phyloP scores from a whole-genome alignment of 129 eudicot species.

The Kitagawia praeruptora region DNA sequence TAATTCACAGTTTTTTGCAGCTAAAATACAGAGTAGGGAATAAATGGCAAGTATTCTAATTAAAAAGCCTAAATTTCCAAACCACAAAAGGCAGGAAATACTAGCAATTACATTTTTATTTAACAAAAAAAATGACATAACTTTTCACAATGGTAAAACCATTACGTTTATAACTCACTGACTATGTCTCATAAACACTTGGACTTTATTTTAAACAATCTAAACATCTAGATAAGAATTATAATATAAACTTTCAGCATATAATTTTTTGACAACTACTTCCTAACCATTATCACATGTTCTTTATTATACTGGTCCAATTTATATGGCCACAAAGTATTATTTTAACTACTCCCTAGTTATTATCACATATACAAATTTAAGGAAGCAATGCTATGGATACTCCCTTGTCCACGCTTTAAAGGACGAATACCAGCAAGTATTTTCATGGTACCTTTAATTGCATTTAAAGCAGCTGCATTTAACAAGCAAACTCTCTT shows the following conservation, averaged over 20 bases:
- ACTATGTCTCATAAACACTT: too few species aligned
- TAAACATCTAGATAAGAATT: too few species aligned
- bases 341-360: not conserved
- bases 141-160: not conserved
- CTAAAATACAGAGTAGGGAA: not conserved
- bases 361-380: not conserved
- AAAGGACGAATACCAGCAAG: constrained; percentile 35
- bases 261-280: not conserved
- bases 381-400: constrained; percentile 44
- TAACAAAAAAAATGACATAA: too few species aligned
- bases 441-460: constrained; percentile 54
- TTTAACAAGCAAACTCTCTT: constrained; percentile 85
- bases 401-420: constrained; percentile 55
- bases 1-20: not conserved
- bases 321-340: not conserved
- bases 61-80: not conserved
- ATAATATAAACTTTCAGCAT: not conserved
- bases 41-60: too few species aligned
- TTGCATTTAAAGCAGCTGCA: constrained; percentile 82
- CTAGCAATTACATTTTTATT: too few species aligned
- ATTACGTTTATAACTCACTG: not conserved
- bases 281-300: not conserved
- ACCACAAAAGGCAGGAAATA: not conserved
- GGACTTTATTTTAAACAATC: too few species aligned
- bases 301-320: not conserved